Percentiles rank a stretch among this genome's conserved stretches.
Conservation (phyloP, 2,329 filamentous ascomycete species). For the Aureobasidium melanogenum region DNA sequence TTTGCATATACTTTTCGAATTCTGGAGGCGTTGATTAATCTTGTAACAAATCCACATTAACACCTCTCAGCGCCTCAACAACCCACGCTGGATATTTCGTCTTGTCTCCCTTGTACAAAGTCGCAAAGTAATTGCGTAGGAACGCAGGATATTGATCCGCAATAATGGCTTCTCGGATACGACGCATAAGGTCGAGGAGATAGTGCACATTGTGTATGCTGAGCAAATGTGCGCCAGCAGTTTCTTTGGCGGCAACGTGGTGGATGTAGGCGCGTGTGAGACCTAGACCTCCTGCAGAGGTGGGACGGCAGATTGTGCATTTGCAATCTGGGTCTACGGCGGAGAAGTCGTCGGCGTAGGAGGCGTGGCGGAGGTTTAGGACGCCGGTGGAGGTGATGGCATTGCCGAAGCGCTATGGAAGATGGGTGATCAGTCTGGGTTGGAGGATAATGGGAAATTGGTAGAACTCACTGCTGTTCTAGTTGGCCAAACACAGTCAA, state of each 20-base stretch:
- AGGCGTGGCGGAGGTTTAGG: conserved; percentile 73
- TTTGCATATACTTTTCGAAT: no score
- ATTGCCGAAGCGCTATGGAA: conserved; percentile 69
- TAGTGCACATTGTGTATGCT: conserved; percentile 97
- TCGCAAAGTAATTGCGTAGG: conserved; percentile 66
- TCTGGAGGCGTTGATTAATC: not conserved
- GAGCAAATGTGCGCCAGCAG: conserved; percentile 73
- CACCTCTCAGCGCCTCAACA: conserved; percentile 63
- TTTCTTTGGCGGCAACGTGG: conserved; percentile 90
- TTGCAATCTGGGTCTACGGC: conserved; percentile 76
- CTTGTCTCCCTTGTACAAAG: conserved; percentile 57
- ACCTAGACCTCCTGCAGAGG: conserved; percentile 59
- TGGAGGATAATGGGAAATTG: not conserved
- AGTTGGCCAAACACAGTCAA: conserved; percentile 98
- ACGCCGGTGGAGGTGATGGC: conserved; percentile 74
- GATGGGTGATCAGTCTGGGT: not conserved
- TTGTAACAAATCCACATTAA: conserved; percentile 66
- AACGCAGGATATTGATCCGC: conserved; percentile 74
- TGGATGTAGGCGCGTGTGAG: conserved; percentile 85
- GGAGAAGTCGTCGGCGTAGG: conserved; percentile 69
- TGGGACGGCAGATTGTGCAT: conserved; percentile 65
- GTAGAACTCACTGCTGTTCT: conserved; percentile 61
- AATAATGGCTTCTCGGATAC: conserved; percentile 66
- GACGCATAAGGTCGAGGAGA: conserved; percentile 73
- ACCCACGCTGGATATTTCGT: conserved; percentile 73